Base-by-base conservation (phyloP, 2,329 filamentous ascomycete species). In the Stagonosporopsis tanaceti region DNA sequence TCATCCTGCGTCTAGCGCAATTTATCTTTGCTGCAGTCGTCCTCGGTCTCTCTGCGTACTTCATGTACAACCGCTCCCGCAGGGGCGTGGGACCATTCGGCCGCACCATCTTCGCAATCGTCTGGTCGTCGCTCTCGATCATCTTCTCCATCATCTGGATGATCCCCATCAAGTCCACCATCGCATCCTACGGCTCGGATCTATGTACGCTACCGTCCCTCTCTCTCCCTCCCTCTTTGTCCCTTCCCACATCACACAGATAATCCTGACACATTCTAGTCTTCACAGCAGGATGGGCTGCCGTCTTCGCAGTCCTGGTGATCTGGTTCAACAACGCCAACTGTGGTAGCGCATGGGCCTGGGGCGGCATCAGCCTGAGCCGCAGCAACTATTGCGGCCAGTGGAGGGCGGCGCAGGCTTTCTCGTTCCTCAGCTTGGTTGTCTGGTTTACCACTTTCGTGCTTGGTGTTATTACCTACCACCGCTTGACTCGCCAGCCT, bases 41-140 rank as follows among this genome's bases (percentile, higher is more conserved):
- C 70, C 61, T 65, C 25, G 60, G 69, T 28, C 50, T 72, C 12
- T 64, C 64, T 2, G 53, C 71, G 14, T 60, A 66, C 52, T 71
- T 72, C 63, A 45, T 70, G 22, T 39, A 69, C 46, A 46, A 57
- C 38, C 51, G 62, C 53, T 59, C 60, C 22, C 63, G 79, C 32
- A 74, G 80, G 34, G 80, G 81, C 50, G 76, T 80, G 57, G 87
- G 85, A 82, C 78, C 81, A 17, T 78, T 84, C 37, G 87, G 83
- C 34, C 87, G 90, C 54, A 87, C 89, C 79, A 91, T 93, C 77
- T 93, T 92, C 80, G 85, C 89, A 42, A 85, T 90, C 69, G 85
- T 91, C 17, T 82, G 93, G 37, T 88, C 91, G 2, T 87, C 82
- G 20, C 69, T 93, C 17, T 86, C 87, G 12, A 86, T 93, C 52